phyloP scores from a whole-genome alignment of 208 protist species.

The Tetramitus jugosus region DNA sequence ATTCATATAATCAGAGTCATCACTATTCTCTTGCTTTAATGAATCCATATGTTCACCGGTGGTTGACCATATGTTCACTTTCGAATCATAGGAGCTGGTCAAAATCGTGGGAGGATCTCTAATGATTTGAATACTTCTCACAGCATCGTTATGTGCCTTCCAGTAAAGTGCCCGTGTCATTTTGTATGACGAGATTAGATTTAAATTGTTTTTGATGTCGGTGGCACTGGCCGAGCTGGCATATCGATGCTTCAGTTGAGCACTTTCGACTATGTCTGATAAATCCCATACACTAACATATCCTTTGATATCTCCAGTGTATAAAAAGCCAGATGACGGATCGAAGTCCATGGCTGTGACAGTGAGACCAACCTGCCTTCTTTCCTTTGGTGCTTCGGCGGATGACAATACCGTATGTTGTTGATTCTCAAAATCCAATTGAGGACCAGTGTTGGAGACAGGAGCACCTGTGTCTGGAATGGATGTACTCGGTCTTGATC shows the following conservation, averaged over 20 bases:
- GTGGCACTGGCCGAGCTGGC: background rate
- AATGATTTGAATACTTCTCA: background rate
- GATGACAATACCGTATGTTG: background rate
- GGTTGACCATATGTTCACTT: background rate
- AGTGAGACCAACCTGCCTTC: too few relatives aligned
- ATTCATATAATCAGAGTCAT: background rate
- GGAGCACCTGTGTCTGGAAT: too few relatives aligned
- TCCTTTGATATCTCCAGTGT: constrained; percentile 15
- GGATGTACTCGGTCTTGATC: background rate
- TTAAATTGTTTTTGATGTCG: too few relatives aligned
- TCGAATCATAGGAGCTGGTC: background rate
- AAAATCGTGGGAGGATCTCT: background rate
- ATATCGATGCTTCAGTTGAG: background rate
- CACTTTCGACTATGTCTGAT: background rate
- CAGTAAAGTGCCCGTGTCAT: background rate
- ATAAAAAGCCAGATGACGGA: background rate
- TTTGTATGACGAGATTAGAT: background rate
- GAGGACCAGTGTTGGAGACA: too few relatives aligned
- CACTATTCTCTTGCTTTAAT: background rate
- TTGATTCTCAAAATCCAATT: background rate
- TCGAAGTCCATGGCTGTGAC: constrained; percentile 4
- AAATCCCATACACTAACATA: background rate
- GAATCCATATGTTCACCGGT: constrained; percentile 2
- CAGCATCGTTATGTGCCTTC: background rate
- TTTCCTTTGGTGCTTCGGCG: too few relatives aligned